These are phyloP conservation scores for Cyberlindnera misumaiensis DNA, from an alignment of 805 yeast genomes.

Conservation along the genomic window DNA sequence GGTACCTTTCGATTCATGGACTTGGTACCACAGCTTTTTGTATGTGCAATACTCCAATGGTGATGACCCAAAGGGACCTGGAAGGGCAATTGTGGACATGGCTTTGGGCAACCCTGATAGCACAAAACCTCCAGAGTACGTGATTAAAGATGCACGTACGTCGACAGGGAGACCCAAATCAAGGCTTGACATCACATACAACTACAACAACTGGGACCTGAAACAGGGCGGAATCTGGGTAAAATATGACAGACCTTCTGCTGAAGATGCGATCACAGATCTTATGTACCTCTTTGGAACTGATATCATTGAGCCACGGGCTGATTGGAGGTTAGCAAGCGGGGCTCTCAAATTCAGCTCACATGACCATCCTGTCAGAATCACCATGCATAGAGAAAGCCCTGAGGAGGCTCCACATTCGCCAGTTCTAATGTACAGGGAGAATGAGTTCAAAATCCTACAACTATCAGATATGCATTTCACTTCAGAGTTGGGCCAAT, in stretches of 20 bases:
- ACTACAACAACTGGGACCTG: conserved; percentile 34
- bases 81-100: conserved; percentile 36
- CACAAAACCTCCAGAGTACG: conserved; percentile 32
- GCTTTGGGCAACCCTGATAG: conserved; percentile 31
- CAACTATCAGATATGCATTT: conserved; percentile 66
- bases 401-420: not conserved
- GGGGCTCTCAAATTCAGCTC: conserved; percentile 9
- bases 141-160: conserved; percentile 28
- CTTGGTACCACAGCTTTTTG: conserved; percentile 20
- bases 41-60: conserved; percentile 21
- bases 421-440: conserved; percentile 18
- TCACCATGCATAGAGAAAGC: conserved; percentile 4
- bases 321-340: conserved; percentile 39
- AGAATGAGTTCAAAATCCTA: conserved; percentile 45
- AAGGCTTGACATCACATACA: conserved; percentile 17
- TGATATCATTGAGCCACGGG: conserved; percentile 53
- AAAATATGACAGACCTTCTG: conserved; percentile 34
- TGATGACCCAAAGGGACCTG: conserved; percentile 6
- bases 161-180: conserved; percentile 22
- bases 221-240: conserved; percentile 52
- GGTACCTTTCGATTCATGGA: conserved; percentile 8
- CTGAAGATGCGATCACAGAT: conserved; percentile 34
- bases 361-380: conserved; percentile 3
- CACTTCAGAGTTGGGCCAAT: conserved; percentile 50
- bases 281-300: conserved; percentile 47